Percentiles rank a stretch among this genome's conserved stretches.
phyloP scores from a whole-genome alignment of 225 moss, liverwort and hornwort genomes.

The Takakia lepidozioides region DNA sequence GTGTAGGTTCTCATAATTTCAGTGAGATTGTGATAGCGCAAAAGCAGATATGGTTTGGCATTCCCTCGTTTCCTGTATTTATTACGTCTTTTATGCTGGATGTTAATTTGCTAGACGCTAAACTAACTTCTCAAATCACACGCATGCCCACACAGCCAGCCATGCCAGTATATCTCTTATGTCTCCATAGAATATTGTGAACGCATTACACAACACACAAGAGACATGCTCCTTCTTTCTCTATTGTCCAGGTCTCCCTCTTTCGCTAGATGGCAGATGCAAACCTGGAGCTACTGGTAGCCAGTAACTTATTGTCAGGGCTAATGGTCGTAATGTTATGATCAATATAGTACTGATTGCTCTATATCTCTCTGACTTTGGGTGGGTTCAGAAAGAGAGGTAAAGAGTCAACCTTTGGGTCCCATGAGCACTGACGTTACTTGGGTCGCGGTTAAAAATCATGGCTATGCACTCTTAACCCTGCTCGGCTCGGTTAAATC shows the following conservation, averaged over 20 bases:
- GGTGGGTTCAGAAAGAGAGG: conserved; percentile 55
- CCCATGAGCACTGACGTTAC: conserved; percentile 78
- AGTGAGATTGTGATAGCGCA: conserved; percentile 1
- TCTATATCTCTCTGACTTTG: conserved; percentile 67
- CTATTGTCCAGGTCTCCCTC: too few relatives aligned
- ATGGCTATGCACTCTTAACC: conserved; percentile 84
- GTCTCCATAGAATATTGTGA: too few relatives aligned
- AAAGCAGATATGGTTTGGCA: conserved; percentile 7
- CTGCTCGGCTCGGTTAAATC: conserved; percentile 60
- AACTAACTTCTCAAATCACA: too few relatives aligned
- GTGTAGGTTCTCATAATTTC: conserved; percentile 2
- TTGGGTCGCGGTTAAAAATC: conserved; percentile 77
- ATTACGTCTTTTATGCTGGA: conserved; percentile 6
- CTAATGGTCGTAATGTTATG: conserved; percentile 62
- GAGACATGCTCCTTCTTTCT: too few relatives aligned
- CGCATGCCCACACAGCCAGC: too few relatives aligned
- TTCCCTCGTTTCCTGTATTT: conserved; percentile 7
- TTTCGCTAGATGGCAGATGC: too few relatives aligned
- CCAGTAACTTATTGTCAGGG: conserved; percentile 81
- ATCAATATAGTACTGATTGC: conserved; percentile 63
- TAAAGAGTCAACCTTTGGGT: conserved; percentile 63
- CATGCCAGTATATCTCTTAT: too few relatives aligned
- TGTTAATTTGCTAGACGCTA: too few relatives aligned
- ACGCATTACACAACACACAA: too few relatives aligned
- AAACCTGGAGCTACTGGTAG: conserved; percentile 83